These are phyloP conservation scores for Musa acuminata DNA, from an alignment of 176 grass and related monocot species.

Conservation along the genomic window DNA sequence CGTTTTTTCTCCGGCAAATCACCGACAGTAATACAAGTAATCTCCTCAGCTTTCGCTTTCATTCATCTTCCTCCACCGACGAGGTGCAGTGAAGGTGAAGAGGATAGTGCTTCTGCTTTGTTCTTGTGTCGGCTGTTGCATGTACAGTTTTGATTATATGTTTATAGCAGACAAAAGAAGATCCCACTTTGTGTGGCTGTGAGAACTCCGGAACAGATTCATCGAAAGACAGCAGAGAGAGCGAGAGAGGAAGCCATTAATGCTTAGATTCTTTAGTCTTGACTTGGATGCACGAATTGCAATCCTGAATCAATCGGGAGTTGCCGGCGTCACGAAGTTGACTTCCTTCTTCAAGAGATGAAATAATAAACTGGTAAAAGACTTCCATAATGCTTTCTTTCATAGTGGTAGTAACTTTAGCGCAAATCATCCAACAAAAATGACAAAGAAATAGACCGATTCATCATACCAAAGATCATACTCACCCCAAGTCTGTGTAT, in stretches of 20 bases:
- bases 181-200: constrained; percentile 1
- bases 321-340: background rate
- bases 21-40: background rate
- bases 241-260: too few species aligned
- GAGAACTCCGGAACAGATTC: background rate
- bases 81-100: background rate
- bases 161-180: background rate
- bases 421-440: background rate
- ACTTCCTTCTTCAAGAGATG: background rate
- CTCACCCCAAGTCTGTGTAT: background rate
- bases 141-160: background rate
- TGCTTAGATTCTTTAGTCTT: too few species aligned
- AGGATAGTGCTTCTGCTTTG: background rate
- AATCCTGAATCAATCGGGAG: background rate
- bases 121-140: background rate
- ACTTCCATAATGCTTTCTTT: background rate
- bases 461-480: background rate
- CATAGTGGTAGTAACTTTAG: background rate
- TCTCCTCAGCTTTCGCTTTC: too few species aligned
- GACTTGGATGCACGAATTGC: background rate
- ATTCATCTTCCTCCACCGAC: too few species aligned
- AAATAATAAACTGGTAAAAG: background rate
- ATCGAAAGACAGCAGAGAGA: background rate
- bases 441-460: too few species aligned
- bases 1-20: background rate